A percentile compares a stretch with the other conserved stretches of the same genome.
These are phyloP conservation scores for Medicago truncatula DNA, from an alignment of 306 rosid genomes.

Conservation along the genomic window DNA sequence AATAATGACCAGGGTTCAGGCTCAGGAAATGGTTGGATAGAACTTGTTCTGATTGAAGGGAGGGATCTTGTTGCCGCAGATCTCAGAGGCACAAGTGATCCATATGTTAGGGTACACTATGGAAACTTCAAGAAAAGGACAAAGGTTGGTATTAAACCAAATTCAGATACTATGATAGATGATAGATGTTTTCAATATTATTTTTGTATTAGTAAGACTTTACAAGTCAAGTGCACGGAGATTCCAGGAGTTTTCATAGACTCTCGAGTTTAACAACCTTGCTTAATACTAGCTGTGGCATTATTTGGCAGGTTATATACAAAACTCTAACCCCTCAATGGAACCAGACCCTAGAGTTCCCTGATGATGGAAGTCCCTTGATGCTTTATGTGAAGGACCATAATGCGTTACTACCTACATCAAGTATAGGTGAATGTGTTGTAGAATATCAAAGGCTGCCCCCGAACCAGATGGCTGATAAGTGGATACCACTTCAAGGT, in stretches of 20 bases:
- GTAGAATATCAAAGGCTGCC: conserved; percentile 91
- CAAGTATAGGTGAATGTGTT: conserved; percentile 83
- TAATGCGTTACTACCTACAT: conserved; percentile 74
- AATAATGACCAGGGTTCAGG: conserved; percentile 61
- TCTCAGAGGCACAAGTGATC: conserved; percentile 98
- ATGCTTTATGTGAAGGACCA: conserved; percentile 84
- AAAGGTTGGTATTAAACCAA: conserved; percentile 57
- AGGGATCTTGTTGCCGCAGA: conserved; percentile 95
- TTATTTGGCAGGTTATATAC: conserved; percentile 64
- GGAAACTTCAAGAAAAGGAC: conserved; percentile 86
- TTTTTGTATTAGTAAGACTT: background rate
- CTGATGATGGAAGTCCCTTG: conserved; percentile 83
- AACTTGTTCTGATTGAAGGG: conserved; percentile 86
- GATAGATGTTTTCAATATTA: background rate
- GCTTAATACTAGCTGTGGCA: conserved; percentile 28
- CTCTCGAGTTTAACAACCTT: background rate
- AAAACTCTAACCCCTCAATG: conserved; percentile 86
- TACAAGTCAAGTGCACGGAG: background rate
- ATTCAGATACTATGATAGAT: background rate
- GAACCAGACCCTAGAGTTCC: conserved; percentile 95
- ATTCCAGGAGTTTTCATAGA: background rate
- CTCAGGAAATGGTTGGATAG: conserved; percentile 75
- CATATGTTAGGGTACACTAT: conserved; percentile 87
- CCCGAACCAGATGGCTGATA: conserved; percentile 77
- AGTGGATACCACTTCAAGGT: conserved; percentile 98